Conservation (phyloP, 192 early-diverging fungal species). For the Gryganskiella cystojenkinii region DNA sequence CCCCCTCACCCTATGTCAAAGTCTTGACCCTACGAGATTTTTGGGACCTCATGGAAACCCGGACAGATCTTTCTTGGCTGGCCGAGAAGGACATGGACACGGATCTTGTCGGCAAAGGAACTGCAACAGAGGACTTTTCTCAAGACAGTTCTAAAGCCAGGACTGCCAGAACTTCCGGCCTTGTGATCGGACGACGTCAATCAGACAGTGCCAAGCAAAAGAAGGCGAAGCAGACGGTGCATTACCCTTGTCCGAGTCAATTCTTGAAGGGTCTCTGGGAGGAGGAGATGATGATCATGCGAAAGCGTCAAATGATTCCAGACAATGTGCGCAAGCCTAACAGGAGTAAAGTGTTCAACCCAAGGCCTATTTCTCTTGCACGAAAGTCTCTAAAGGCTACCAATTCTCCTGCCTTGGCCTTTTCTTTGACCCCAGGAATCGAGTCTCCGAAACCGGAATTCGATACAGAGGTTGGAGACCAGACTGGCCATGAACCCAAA, state of each 20-base stretch:
- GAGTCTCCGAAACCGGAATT: background rate
- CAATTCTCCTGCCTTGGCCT: constrained; percentile 1
- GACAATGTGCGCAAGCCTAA: constrained; percentile 35
- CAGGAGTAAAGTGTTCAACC: constrained; percentile 32
- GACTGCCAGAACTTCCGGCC: background rate
- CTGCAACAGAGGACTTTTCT: no score
- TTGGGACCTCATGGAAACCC: constrained; percentile 44
- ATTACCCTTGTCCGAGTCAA: constrained; percentile 17
- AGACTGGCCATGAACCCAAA: background rate
- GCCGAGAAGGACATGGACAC: background rate
- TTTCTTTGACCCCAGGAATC: background rate
- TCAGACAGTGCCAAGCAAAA: background rate
- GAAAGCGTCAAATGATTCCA: constrained; percentile 41
- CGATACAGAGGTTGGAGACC: background rate
- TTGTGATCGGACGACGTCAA: no score
- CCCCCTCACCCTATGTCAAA: constrained; percentile 39
- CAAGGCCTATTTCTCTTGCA: constrained; percentile 20
- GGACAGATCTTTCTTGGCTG: constrained; percentile 12
- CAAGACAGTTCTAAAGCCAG: no score
- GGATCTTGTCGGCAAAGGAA: background rate
- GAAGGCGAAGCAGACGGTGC: background rate
- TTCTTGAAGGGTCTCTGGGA: constrained; percentile 44
- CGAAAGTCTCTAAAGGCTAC: background rate
- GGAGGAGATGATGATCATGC: constrained; percentile 25
- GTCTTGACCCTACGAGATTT: constrained; percentile 29